These are phyloP conservation scores for Candida methanosorbosa DNA, from an alignment of 805 yeast species.

Conservation along the genomic window DNA sequence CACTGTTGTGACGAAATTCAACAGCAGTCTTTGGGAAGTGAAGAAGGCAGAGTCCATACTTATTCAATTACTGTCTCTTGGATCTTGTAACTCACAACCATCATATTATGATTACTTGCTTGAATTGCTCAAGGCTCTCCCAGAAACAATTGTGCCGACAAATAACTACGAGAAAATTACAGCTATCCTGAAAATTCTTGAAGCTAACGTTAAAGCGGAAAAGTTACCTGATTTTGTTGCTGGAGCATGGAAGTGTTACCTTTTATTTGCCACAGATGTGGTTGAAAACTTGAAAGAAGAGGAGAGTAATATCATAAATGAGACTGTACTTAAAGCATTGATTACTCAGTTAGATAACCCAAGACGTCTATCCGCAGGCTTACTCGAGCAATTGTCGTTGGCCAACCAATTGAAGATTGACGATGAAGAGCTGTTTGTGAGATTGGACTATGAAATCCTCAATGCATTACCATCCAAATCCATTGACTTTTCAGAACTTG, in stretches of 20 bases:
- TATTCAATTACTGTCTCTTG: conserved; percentile 37
- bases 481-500: conserved; percentile 9
- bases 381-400: conserved; percentile 5
- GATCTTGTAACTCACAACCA: conserved; percentile 46
- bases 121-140: conserved; percentile 11
- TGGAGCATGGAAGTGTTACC: conserved; percentile 20
- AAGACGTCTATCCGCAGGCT: conserved; percentile 5
- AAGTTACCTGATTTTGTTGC: conserved; percentile 11
- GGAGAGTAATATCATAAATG: conserved; percentile 1
- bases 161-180: conserved; percentile 3
- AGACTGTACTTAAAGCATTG: conserved; percentile 6
- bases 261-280: conserved; percentile 5
- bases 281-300: conserved; percentile 3
- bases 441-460: conserved; percentile 13
- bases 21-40: conserved; percentile 44
- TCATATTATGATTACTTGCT: conserved; percentile 31
- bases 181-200: conserved; percentile 9
- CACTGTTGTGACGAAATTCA: conserved; percentile 31
- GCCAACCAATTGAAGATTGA: conserved; percentile 8
- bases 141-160: conserved; percentile 11
- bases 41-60: conserved; percentile 40
- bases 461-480: conserved; percentile 14
- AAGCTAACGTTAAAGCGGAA: conserved; percentile 15
- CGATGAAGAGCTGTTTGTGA: conserved; percentile 12
- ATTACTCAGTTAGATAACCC: conserved; percentile 11